Evolutionary conservation across 306 rosid species (phyloP).

Genomic region (Quillaja saponaria): DNA sequence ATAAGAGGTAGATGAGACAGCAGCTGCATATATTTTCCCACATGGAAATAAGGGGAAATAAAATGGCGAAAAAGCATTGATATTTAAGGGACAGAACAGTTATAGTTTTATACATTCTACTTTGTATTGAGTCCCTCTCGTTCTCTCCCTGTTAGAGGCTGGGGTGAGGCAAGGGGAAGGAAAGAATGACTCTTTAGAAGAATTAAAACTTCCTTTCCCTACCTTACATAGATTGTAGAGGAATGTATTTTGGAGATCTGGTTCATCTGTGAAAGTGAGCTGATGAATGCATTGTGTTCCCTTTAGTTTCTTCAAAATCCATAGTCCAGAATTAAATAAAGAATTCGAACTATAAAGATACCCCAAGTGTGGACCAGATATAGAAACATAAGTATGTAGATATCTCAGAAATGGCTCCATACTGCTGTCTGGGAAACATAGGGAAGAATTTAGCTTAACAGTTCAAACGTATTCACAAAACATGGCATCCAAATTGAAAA

Average conservation of each 20-base stretch:
- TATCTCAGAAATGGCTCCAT: constrained; percentile 78
- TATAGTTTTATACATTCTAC: no score
- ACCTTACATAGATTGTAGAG: constrained; percentile 85
- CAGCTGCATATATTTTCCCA: no score
- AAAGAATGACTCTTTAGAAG: not conserved
- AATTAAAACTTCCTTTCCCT: constrained; percentile 17
- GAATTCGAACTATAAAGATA: constrained; percentile 96
- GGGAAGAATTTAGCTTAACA: constrained; percentile 31
- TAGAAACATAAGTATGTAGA: constrained; percentile 77
- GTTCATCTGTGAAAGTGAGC: constrained; percentile 88
- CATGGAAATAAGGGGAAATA: no score
- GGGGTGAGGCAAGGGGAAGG: not conserved
- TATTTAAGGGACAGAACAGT: no score
- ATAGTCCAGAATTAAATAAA: constrained; percentile 86
- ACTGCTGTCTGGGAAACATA: constrained; percentile 64
- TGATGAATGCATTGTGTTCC: constrained; percentile 91
- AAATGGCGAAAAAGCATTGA: no score
- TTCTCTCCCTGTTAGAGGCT: no score
- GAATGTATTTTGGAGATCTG: constrained; percentile 84
- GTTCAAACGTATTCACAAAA: constrained; percentile 25
- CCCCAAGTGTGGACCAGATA: constrained; percentile 98
- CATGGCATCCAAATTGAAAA: constrained; percentile 20
- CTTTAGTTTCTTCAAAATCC: constrained; percentile 90
- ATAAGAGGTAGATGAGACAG: not conserved
- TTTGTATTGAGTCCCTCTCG: no score